Percentiles rank a stretch among this genome's conserved stretches.
These are phyloP conservation scores for Nidularia sp. DNA, from an alignment of 768 basidiomycete genomes.

Conservation along the genomic window DNA sequence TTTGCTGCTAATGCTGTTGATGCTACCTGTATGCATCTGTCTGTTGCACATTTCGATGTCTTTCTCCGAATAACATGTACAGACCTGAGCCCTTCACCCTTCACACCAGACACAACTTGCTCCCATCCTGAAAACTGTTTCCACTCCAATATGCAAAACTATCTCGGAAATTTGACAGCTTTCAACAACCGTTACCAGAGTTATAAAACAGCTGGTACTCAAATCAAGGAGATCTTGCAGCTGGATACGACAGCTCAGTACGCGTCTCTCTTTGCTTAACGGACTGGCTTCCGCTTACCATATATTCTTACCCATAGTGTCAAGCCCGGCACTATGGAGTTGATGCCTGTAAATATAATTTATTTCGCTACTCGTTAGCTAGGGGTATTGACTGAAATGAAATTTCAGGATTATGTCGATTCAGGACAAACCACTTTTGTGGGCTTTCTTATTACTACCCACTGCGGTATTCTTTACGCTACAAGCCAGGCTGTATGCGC, in stretches of 20 bases:
- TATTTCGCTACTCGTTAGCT: background rate
- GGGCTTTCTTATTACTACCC: constrained; percentile 32
- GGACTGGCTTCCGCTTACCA: constrained; percentile 5
- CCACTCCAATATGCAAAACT: constrained; percentile 20
- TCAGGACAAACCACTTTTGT: constrained; percentile 36
- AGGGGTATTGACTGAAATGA: constrained; percentile 9
- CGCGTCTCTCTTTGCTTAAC: constrained; percentile 3
- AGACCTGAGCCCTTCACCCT: no score
- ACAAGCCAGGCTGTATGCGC: constrained; percentile 19
- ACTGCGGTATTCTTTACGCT: constrained; percentile 36
- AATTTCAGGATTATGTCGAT: constrained; percentile 32
- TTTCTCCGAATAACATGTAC: no score
- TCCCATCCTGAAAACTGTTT: constrained; percentile 14
- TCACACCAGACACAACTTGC: constrained; percentile 17
- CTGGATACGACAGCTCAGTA: constrained; percentile 42
- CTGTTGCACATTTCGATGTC: constrained; percentile 6
- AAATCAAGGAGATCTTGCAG: constrained; percentile 41
- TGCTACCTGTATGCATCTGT: background rate
- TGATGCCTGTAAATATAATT: constrained; percentile 19
- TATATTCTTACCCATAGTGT: constrained; percentile 23
- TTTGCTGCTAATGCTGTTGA: background rate
- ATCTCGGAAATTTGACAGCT: constrained; percentile 22
- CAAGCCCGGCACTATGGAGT: constrained; percentile 35
- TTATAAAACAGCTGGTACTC: constrained; percentile 36
- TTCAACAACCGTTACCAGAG: constrained; percentile 33